phyloP scores from a whole-genome alignment of 1,284 basidiomycete species.

The Cryptococcus sp. region DNA sequence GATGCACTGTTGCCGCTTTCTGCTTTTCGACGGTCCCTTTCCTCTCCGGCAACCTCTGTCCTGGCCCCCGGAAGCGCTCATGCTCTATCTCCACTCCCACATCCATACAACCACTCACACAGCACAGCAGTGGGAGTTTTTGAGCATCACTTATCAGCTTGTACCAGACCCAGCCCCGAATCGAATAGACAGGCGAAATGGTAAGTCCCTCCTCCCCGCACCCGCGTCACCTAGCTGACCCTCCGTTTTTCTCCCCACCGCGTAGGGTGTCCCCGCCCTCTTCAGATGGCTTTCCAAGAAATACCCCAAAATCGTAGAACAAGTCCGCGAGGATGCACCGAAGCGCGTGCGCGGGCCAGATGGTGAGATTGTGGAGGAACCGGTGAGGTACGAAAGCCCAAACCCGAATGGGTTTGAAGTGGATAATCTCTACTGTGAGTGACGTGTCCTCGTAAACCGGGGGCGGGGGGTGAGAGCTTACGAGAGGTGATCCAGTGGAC shows the following conservation, averaged over 20 bases:
- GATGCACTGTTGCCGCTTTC: no score
- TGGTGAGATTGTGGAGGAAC: slow-evolving; percentile 69
- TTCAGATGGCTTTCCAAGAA: slow-evolving; percentile 93
- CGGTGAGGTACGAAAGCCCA: slow-evolving; percentile 73
- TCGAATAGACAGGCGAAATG: background rate
- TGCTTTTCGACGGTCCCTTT: no score
- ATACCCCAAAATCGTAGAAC: slow-evolving; percentile 87
- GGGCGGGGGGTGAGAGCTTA: background rate
- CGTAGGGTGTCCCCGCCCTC: slow-evolving; percentile 85
- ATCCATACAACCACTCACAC: no score
- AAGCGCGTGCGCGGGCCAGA: slow-evolving; percentile 58
- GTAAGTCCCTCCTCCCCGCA: background rate
- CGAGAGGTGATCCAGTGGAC: slow-evolving; percentile 30
- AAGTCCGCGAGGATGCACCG: slow-evolving; percentile 79
- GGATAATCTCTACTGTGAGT: slow-evolving; percentile 89
- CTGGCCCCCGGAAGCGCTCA: no score
- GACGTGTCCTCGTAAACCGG: no score
- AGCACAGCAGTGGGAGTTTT: no score
- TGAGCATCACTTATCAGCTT: background rate
- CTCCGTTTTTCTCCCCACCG: background rate
- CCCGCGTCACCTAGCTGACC: background rate
- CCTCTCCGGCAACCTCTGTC: no score
- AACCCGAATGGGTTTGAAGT: slow-evolving; percentile 98
- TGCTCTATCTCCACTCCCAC: no score
- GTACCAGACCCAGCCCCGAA: background rate